Conservation (phyloP, 2,329 filamentous ascomycete species). For the Rutstroemia sp. region DNA sequence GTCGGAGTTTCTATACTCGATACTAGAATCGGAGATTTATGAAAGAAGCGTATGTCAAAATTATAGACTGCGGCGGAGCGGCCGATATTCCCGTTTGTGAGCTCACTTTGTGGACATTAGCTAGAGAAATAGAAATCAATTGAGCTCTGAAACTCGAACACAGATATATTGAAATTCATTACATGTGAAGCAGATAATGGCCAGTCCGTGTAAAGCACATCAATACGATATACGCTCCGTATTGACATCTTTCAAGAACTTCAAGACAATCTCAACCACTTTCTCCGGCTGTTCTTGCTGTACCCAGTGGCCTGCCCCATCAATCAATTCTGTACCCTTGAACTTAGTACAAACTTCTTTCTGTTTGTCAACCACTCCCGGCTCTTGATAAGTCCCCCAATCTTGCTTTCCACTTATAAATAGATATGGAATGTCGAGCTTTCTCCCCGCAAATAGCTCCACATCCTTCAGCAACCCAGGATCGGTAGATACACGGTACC, state of each 20-base stretch:
- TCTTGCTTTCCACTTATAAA: conserved; percentile 58
- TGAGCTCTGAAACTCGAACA: not conserved
- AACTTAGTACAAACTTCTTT: conserved; percentile 45
- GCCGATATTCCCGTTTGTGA: no score
- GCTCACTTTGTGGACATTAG: no score
- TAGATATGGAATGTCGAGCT: conserved; percentile 51
- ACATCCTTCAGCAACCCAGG: conserved; percentile 42
- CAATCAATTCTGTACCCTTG: conserved; percentile 43
- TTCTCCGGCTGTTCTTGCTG: conserved; percentile 56
- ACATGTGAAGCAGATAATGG: not conserved
- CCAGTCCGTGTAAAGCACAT: not conserved
- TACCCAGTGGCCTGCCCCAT: conserved; percentile 62
- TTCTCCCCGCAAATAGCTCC: conserved; percentile 50
- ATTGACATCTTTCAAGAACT: conserved; percentile 30
- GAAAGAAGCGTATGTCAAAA: no score
- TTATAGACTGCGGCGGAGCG: no score
- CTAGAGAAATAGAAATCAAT: no score
- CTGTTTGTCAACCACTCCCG: conserved; percentile 54
- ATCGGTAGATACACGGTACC: conserved; percentile 55
- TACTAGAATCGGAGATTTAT: no score
- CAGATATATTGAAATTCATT: not conserved
- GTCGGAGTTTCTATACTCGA: no score
- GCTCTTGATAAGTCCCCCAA: conserved; percentile 63
- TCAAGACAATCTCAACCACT: conserved; percentile 41
- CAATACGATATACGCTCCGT: conserved; percentile 10